A percentile compares a stretch with the other conserved stretches of the same genome.
phyloP scores from a whole-genome alignment of 352 stramenopile genomes.

The Phytophthora europaea region DNA sequence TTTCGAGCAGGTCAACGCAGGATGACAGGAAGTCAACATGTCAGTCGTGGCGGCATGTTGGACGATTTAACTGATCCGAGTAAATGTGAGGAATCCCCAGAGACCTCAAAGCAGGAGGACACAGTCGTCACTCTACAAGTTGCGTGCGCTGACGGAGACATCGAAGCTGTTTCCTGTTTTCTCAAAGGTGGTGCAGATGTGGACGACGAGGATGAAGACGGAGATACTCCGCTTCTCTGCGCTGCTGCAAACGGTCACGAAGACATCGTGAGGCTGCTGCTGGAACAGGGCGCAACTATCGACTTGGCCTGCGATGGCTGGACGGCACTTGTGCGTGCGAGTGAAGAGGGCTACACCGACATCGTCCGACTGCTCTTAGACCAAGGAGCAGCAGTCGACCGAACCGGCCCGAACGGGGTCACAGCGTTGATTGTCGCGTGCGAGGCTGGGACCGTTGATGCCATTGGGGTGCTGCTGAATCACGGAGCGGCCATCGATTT shows the following conservation, averaged over 20 bases:
- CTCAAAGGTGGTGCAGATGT: neutral
- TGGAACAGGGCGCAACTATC: neutral
- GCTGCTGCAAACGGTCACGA: neutral
- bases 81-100: neutral
- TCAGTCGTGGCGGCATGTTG: too few species aligned
- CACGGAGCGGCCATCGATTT: conserved; percentile 11
- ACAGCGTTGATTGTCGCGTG: neutral
- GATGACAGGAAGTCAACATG: neutral
- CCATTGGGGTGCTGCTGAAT: neutral
- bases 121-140: neutral
- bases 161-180: neutral
- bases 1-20: neutral
- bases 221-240: neutral
- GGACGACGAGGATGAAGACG: neutral
- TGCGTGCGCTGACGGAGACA: neutral
- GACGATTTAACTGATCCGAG: neutral
- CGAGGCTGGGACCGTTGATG: neutral
- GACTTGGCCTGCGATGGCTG: conserved; percentile 1
- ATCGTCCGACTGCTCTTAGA: neutral
- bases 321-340: conserved; percentile 2
- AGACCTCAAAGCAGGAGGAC: neutral
- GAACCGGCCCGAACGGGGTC: neutral
- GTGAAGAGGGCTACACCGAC: neutral
- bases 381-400: neutral
- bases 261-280: neutral